Evolutionary conservation across 140 eudicot genomes (phyloP), one percentile per base, ranked within the genome.

Genomic region (Stevia rebaudiana): DNA sequence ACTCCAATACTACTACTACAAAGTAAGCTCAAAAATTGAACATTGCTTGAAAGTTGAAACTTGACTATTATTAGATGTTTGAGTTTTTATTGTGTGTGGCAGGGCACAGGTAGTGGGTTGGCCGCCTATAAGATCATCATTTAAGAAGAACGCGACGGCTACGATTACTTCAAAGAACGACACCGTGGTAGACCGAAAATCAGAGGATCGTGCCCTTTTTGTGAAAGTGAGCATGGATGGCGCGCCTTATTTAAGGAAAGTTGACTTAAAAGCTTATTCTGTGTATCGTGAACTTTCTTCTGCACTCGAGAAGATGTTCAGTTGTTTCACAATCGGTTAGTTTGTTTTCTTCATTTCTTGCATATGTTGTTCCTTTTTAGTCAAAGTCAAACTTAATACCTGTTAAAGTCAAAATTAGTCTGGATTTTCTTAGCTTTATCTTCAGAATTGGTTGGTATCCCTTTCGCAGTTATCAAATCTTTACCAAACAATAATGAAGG

Each of bases 61-160:
- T 43, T 30, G 47, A 47, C 42, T 36, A 47, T 33, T 35, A 46
- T 25, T 49, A 8, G 42, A 42, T 60, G 6, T 3, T 18, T 74
- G 66, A 63, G 31, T 19, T 55, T 74, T 25, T 33, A 22, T 16
- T 59, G 48, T 18, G 46, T 47, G 15, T 54, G 65, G 5, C 78
- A 86, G 95, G 89, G 83, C 86, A 1, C 95, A 83, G 69, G 89
- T 86, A 73, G 84, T 86, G n/a, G 95, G 95, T 55, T 86, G 90
- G 95, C 95, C 90, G 13, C 95, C 95, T 63, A 68, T 86, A 54
- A 78, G 86, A 77, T 65, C 70, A 3, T 73, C 87, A 30, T 86
- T 74, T 70, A 74, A 90, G 81, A 86, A 83, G 63, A 86, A 80
- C 61, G 46, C 95, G 0, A 51, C 74, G 69, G 83, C 83, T 19